Evolutionary conservation across 1,284 basidiomycete species (phyloP), one percentile per base, ranked within the genome.

Genomic region (Bondarzewia mesenterica): DNA sequence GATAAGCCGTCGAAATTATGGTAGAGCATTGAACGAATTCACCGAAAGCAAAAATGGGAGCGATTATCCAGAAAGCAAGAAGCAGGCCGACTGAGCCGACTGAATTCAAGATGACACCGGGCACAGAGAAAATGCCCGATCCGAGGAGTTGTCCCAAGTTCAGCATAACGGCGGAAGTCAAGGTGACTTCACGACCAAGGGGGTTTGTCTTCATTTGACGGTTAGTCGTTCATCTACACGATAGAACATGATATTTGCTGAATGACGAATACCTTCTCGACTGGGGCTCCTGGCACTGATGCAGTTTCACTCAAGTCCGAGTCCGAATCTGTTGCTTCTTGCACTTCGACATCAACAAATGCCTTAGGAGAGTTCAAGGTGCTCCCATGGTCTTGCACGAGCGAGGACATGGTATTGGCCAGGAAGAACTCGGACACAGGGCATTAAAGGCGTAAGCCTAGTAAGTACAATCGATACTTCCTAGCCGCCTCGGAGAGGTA

Each of bases 21-120:
- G 18, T 12, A 27, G 16, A 40, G 10, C 7, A 8, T 6, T 14
- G 12, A 8, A 29, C 14, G 27, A 7, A 23, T 21, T 6, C 18
- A 69, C 69, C 66, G 42, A 58, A 62, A 32, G 66, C 60, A 44
- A 71, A 63, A 14, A 63, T 47, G 23, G 67, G 68, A 8, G 69
- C 66, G 40, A 75, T 64, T 7, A 69, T 58, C 71, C 72, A 74
- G 52, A 69, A 68, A n/a, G 69, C 60, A 3, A 74, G 54, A 29
- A 67, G 64, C 10, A 74, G 50, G 1, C 72, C 71, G 12, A 71
- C 64, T 21, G 69, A 72, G 25, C 71, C 71, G 16, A 70, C 64
- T 12, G 63, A 66, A 27, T 62, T 60, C 43, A 74, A 56, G 44
- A 73, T 67, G 37, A 67, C 58, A 7, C 70, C 70, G 27, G 70